Evolutionary conservation across 768 basidiomycete genomes (phyloP).

Genomic region (Russula earlei): DNA sequence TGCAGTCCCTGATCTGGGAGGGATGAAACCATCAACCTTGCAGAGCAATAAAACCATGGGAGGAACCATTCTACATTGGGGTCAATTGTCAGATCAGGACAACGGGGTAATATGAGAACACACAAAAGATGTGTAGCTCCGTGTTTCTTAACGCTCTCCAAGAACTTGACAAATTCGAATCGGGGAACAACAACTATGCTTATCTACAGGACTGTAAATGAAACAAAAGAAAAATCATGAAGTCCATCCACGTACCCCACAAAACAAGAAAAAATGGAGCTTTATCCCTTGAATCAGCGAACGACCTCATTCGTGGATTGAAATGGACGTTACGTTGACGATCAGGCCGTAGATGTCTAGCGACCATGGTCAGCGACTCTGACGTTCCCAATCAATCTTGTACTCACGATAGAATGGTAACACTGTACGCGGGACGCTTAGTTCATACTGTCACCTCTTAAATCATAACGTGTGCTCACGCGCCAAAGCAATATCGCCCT

Average conservation of each 20-base stretch:
- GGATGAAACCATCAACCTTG: slow-evolving; percentile 21
- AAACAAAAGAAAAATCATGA: too few species aligned
- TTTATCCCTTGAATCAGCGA: slow-evolving; percentile 12
- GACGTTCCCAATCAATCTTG: neutral
- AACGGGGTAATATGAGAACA: neutral
- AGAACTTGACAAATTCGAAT: slow-evolving; percentile 27
- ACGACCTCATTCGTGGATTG: neutral
- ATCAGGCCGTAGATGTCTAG: slow-evolving; percentile 40
- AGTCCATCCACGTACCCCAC: slow-evolving; percentile 18
- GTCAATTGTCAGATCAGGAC: neutral
- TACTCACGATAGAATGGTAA: slow-evolving; percentile 26
- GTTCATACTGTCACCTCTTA: neutral
- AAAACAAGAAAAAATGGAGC: slow-evolving; percentile 25
- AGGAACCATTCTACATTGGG: slow-evolving; percentile 21
- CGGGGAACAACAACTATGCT: slow-evolving; percentile 27
- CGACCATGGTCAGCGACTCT: neutral
- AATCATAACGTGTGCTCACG: slow-evolving; percentile 29
- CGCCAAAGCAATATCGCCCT: slow-evolving; percentile 51
- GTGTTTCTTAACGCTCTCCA: slow-evolving; percentile 28
- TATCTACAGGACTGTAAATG: slow-evolving; percentile 18
- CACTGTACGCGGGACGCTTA: slow-evolving; percentile 19
- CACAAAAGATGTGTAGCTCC: slow-evolving; percentile 28
- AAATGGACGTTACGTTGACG: slow-evolving; percentile 14
- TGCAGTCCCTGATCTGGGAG: neutral
- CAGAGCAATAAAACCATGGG: slow-evolving; percentile 27